Base-by-base conservation (phyloP, 1,139 yeast species). In the Lodderomyces metapsilosis region DNA sequence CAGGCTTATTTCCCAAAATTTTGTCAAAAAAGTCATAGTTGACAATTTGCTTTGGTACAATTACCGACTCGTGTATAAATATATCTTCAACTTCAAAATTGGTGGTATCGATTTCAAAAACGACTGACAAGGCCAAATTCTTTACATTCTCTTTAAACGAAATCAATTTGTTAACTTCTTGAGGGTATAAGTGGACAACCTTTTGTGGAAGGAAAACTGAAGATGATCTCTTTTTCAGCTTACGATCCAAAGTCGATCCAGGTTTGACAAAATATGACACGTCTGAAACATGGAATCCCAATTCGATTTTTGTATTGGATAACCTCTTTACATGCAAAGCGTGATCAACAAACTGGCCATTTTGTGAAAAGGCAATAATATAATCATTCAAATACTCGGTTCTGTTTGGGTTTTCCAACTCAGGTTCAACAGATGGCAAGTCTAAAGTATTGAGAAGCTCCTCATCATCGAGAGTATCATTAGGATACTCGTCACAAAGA, bases 181-280 rank as follows among this genome's bases (percentile, higher is more conserved):
- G 68, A 1, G 98, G 97, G 50, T 86, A 76, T 54, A 92, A 71
- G 48, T 84, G 80, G 11, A 77, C 76, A 17, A 73, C 64, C 50
- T 82, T 83, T 58, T 91, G 96, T n/a, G 95, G 94, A 62, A 92
- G 76, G 57, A 84, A 85, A 5, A 92, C 98, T 11, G 96, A 82
- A 2, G 92, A 81, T 2, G 95, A 88, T 59, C 98, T 79, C 66
- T 88, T 89, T 62, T 88, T 87, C 2, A 96, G 87, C 59, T 92
- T 91, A 47, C 94, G 82, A 57, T 92, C 98, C 47, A 92, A 68
- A 2, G 80, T 67, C 0, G 95, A 82, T 12, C 89, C 92, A 25
- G 80, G 81, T 50, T 76, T 79, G 42, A 91, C 66, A 53, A 71
- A 88, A 44, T 80, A 80, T 5, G 94, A 74, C 11, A 86, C 81